Base-by-base conservation (phyloP, 2,329 filamentous ascomycete genomes). In the Didymella exigua region DNA sequence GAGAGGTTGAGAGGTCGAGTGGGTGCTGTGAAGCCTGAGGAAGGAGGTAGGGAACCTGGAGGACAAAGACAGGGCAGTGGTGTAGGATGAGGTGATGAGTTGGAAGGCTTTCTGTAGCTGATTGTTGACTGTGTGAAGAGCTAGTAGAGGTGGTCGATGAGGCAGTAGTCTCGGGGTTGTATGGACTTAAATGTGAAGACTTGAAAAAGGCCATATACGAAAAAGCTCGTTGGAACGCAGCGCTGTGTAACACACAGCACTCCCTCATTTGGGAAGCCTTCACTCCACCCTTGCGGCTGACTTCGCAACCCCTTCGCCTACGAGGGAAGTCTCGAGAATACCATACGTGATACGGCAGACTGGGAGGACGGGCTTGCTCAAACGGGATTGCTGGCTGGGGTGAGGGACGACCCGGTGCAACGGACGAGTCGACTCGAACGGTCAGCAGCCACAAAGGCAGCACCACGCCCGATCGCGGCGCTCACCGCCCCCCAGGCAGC, bases 191-290 rank as follows among this genome's bases (percentile, higher is more conserved):
- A 46, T 55, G 40, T 43, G 41, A 50, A 46, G 42, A 33, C 34
- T 43, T 50, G 24, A 13, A 29, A 24, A 36, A 41, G 30, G 30
- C 16, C 23, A 37, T 38, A 18, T 30, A 42, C 33, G 21, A 44
- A 47, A 51, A 48, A 51, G 37, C 48, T 44, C 48, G 36, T 31
- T 51, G 54, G 43, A 56, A 51, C 47, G 54, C 54, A 51, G 42
- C 48, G 47, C 41, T 42, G 37, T 34, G 54, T 56, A 56, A 40
- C 54, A 46, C 47, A 51, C 26, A 16, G 21, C 19, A 40, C 31
- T 38, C 48, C 43, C 38, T 40, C 47, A 40, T 24, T 24, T 29
- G 19, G 37, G 21, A 43, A 23, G 13, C 34, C 14, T 23, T 34
- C n/a, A 29, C 30, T 37, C 26, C 42, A 56, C 54, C 54, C 54